Evolutionary conservation across 441 rosid species (phyloP).

Genomic region (Syzygium syzygioides): DNA sequence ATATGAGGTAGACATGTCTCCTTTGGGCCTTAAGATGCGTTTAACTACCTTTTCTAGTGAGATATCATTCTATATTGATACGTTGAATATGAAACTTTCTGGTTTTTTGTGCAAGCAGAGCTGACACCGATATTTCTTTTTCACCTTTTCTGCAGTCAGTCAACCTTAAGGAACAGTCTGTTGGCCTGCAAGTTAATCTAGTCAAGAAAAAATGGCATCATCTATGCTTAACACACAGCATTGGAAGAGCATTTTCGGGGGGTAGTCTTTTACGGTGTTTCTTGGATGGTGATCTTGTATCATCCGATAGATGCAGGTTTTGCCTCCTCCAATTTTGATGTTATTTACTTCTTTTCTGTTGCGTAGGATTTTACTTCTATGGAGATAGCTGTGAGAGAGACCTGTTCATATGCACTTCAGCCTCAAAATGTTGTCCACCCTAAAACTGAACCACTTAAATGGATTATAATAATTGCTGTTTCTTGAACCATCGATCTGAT

Average conservation of each 20-base stretch:
- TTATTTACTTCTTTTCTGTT: neutral
- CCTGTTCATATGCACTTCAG: neutral
- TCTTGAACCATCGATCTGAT: neutral
- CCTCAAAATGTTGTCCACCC: neutral
- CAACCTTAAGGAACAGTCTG: slow-evolving; percentile 73
- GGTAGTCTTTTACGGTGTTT: slow-evolving; percentile 91
- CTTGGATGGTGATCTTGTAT: slow-evolving; percentile 79
- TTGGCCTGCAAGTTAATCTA: slow-evolving; percentile 58
- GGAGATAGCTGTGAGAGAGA: neutral
- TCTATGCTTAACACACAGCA: slow-evolving; percentile 86
- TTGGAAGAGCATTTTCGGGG: slow-evolving; percentile 98
- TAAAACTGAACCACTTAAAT: neutral
- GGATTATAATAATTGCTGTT: neutral
- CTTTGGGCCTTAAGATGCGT: neutral
- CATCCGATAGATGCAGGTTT: slow-evolving; percentile 99
- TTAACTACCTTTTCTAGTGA: neutral
- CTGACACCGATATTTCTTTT: neutral
- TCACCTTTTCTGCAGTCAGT: slow-evolving; percentile 54
- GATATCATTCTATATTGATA: neutral
- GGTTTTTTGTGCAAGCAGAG: slow-evolving; percentile 1
- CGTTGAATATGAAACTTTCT: neutral
- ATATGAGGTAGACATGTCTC: slow-evolving; percentile 56
- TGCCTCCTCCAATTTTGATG: neutral
- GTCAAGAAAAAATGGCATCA: slow-evolving; percentile 91
- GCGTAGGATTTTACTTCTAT: neutral